A percentile compares a stretch with the other conserved stretches of the same genome.
Evolutionary conservation across 257 asterid species (phyloP).

Genomic region (Gardenia jasminoides): DNA sequence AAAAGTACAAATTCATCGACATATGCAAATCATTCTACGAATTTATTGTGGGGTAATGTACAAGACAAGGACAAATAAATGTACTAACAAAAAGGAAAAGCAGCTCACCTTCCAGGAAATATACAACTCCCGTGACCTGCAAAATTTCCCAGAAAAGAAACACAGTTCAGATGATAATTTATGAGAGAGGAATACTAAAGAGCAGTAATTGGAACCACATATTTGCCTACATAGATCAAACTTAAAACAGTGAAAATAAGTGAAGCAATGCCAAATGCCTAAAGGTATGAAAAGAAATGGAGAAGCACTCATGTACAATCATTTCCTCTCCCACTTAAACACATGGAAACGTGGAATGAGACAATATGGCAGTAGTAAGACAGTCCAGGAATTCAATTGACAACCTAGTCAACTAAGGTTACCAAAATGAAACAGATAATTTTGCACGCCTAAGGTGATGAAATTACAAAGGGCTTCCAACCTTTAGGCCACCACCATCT

Average conservation of each 20-base stretch:
- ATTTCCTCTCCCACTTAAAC: neutral
- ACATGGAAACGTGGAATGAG: neutral
- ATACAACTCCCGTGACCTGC: slow-evolving; percentile 94
- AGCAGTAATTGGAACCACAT: slow-evolving; percentile 21
- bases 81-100: slow-evolving; percentile 20
- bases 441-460: neutral
- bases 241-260: neutral
- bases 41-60: slow-evolving; percentile 28
- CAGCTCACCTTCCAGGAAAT: slow-evolving; percentile 95
- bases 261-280: neutral
- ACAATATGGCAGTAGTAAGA: neutral
- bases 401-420: neutral
- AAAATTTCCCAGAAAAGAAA: slow-evolving; percentile 34
- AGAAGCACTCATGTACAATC: neutral
- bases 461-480: neutral
- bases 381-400: neutral
- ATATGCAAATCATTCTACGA: neutral
- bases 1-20: neutral
- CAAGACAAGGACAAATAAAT: slow-evolving; percentile 32
- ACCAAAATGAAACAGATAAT: neutral
- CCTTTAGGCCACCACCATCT: neutral
- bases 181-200: slow-evolving; percentile 4
- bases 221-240: slow-evolving; percentile 1
- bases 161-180: slow-evolving; percentile 31
- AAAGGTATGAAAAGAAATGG: neutral